Evolutionary conservation across 306 rosid species (phyloP).

Genomic region (Bauhinia variegata): DNA sequence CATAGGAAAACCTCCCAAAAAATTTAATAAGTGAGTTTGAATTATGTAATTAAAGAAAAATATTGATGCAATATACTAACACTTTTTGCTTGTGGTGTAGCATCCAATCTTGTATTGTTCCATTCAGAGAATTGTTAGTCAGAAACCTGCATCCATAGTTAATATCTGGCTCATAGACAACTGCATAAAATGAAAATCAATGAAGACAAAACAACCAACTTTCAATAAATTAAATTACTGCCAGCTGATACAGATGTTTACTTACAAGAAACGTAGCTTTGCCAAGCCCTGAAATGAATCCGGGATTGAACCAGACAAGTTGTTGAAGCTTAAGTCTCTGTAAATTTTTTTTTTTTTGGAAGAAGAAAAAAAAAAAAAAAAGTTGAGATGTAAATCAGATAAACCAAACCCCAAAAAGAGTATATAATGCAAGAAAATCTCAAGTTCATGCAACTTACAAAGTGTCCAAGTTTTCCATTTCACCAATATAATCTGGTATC

Average conservation of each 20-base stretch:
- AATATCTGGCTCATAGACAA: conserved; percentile 1
- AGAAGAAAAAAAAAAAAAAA: not conserved
- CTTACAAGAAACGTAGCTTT: conserved; percentile 53
- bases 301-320: conserved; percentile 68
- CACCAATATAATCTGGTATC: conserved; percentile 47
- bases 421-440: not conserved
- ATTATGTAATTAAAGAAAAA: conserved; percentile 24
- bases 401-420: conserved; percentile 1
- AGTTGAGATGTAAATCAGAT: not conserved
- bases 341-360: not conserved
- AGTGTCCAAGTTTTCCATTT: conserved; percentile 2
- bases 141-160: conserved; percentile 64
- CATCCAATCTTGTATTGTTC: conserved; percentile 65
- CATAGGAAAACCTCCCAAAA: no score
- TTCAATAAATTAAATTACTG: conserved; percentile 20
- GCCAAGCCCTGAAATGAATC: conserved; percentile 24
- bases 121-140: conserved; percentile 71
- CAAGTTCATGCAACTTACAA: conserved; percentile 51
- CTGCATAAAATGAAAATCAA: not conserved
- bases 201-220: conserved; percentile 1
- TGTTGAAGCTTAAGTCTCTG: conserved; percentile 87
- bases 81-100: conserved; percentile 18
- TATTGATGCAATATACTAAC: conserved; percentile 46
- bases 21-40: conserved; percentile 42
- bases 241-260: not conserved